Conservation (phyloP, 805 yeast species). For the Diddensiella santjacobensis region DNA sequence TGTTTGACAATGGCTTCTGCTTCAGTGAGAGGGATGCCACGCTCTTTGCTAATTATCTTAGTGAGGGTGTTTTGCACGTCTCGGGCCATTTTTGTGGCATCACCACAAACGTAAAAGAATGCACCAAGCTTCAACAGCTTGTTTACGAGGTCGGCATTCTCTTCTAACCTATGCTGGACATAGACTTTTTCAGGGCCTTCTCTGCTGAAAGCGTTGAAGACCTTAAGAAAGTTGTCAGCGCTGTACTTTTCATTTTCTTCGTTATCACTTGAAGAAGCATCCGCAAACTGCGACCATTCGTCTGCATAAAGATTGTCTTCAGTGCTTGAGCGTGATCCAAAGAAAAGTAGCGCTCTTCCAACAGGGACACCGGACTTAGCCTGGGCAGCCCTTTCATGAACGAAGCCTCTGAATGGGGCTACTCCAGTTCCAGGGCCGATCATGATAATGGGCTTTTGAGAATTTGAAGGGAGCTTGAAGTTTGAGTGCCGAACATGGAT, state of each 20-base stretch:
- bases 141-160: slow-evolving; percentile 46
- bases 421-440: slow-evolving; percentile 99
- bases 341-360: slow-evolving; percentile 76
- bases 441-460: slow-evolving; percentile 79
- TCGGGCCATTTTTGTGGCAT: slow-evolving; percentile 93
- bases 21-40: slow-evolving; percentile 59
- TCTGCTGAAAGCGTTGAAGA: slow-evolving; percentile 85
- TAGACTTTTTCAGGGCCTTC: slow-evolving; percentile 62
- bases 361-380: slow-evolving; percentile 47
- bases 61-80: slow-evolving; percentile 75
- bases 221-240: slow-evolving; percentile 36
- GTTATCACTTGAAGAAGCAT: slow-evolving; percentile 12
- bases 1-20: slow-evolving; percentile 76
- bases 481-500: slow-evolving; percentile 93
- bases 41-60: slow-evolving; percentile 56
- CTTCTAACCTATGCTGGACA: slow-evolving; percentile 74
- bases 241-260: slow-evolving; percentile 18
- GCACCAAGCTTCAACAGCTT: slow-evolving; percentile 65
- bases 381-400: slow-evolving; percentile 76
- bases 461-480: slow-evolving; percentile 86
- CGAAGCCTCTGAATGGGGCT: slow-evolving; percentile 95
- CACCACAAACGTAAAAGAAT: slow-evolving; percentile 93
- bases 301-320: slow-evolving; percentile 84
- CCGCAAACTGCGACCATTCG: slow-evolving; percentile 75
- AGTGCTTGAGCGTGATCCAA: slow-evolving; percentile 75